A percentile compares a stretch with the other conserved stretches of the same genome.
These are phyloP conservation scores for Ascochyta rabiei DNA, from an alignment of 2,329 filamentous ascomycete genomes.

Conservation along the genomic window DNA sequence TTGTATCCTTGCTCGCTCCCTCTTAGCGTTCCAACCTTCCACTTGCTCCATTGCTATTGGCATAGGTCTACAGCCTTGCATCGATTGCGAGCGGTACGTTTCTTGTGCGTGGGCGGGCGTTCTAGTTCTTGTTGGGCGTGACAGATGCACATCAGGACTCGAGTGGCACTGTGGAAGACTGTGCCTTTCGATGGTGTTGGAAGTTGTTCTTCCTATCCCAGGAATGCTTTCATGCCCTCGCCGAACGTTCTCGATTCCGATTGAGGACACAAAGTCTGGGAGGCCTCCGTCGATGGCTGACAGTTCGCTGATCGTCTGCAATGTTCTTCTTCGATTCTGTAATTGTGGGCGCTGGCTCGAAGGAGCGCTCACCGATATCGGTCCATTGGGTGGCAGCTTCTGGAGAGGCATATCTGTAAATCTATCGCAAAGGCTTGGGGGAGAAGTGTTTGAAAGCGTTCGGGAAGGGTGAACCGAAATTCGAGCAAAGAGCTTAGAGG, in stretches of 20 bases:
- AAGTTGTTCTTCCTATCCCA: neutral
- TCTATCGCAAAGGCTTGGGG: too few species aligned
- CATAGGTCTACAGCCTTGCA: neutral
- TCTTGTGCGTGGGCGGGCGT: conserved; percentile 7
- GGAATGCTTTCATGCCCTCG: conserved; percentile 3
- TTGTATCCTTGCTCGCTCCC: conserved; percentile 24
- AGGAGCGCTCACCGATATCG: conserved; percentile 1
- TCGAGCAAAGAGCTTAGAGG: neutral
- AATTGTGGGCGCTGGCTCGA: conserved; percentile 8
- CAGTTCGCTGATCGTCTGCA: conserved; percentile 40
- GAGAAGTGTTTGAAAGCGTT: too few species aligned
- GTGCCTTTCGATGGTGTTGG: conserved; percentile 18
- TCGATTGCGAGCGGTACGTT: conserved; percentile 4
- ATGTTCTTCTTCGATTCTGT: conserved; percentile 33
- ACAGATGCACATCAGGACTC: neutral
- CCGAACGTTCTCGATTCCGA: conserved; percentile 8
- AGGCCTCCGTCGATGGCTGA: conserved; percentile 20
- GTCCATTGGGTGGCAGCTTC: conserved; percentile 20
- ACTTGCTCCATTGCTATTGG: conserved; percentile 2
- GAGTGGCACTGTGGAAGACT: conserved; percentile 25
- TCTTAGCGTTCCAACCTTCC: conserved; percentile 27
- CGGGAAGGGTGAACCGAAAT: neutral
- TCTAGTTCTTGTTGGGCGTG: conserved; percentile 2
- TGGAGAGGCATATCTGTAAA: conserved; percentile 26
- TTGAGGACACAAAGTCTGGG: conserved; percentile 18